Evolutionary conservation across 495 filamentous ascomycete genomes (phyloP), one percentile per base, ranked within the genome.

Genomic region (Jackrogersella minutella): DNA sequence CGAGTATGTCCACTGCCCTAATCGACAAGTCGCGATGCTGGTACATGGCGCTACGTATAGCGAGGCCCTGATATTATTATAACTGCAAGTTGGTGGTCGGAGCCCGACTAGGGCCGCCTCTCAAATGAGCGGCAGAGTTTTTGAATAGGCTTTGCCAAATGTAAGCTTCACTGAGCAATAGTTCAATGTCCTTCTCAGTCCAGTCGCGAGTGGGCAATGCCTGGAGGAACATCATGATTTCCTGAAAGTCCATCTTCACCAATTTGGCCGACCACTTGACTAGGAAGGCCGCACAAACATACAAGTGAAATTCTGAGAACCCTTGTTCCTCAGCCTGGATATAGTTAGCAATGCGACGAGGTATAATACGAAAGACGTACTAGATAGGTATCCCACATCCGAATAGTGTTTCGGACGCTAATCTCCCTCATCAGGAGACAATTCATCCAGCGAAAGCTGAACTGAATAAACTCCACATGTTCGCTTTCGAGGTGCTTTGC

Each of bases 361-460:
- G n/a, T 1, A 21, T n/a, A 13, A 28, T 19, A 36, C 19, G 8
- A 60, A 47, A 22, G 5, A 74, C 87, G 69, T 79, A 96, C 93
- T 83, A 99, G 87, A 77, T 99, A 99, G 9, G 95, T 99, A 79
- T 99, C 95, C 95, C 95, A 99, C 95, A 99, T 99, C 64, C 95
- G 82, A 67, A 98, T 97, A 1, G 92, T 97, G 70, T 97, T 97
- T 76, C 88, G 91, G 37, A 99, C 92, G 75, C 89, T 96, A 62
- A 99, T 90, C 77, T 99, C 95, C 62, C 95, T 85, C 95, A 99
- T 99, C 67, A 99, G 81, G 62, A 99, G 84, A 72, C 95, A 99
- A 71, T 99, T 99, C 95, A 99, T 98, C 95, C 95, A 99, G 60
- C 95, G 85, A 75, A 99, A 99, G 75, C 92, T 96, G 73, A 99